Base-by-base conservation (phyloP, 257 asterid genomes). In the Solanum habrochaites region DNA sequence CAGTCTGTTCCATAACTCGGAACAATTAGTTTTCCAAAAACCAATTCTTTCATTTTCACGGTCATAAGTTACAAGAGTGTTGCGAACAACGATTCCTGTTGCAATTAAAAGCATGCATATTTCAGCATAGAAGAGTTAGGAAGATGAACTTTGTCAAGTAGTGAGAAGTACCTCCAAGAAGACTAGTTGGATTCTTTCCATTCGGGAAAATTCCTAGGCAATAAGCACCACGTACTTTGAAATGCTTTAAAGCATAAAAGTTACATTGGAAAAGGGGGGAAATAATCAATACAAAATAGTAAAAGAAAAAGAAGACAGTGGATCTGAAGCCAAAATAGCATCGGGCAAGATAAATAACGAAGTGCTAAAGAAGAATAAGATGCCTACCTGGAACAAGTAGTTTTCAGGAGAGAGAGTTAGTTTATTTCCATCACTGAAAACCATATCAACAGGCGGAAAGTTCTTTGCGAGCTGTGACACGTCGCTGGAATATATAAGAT, bases 151-250 rank as follows among this genome's bases (percentile, higher is more conserved):
- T 81, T 49, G 85, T 81, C 69, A 81, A 81, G 69, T 47, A 78
- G 27, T 49, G n/a, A 32, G 47, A 84, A 56, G 62, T 94, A 97
- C 99, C 99, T 89, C 99, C 99, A 90, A 97, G 90, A 87, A 97
- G 99, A 88, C 98, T 96, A 85, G 98, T 95, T n/a, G 98, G 96
- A 90, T 95, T 98, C 93, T 96, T 96, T 80, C 98, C 99, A 91
- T 94, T 97, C 91, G 95, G 98, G 87, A 96, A 97, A 89, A 97
- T 91, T 74, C 99, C 99, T 85, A 97, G 93, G 95, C 99, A 97
- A 93, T 97, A 97, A 82, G 99, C 91, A 87, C 98, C 99, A 86
- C 77, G 96, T 90, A 94, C 95, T 94, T 96, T 97, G 71, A 98
- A 96, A 88, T 97, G 98, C 99, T 97, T 90, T 86, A 83, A 11